Evolutionary conservation across 2,329 filamentous ascomycete genomes (phyloP).

Genomic region (Colletotrichum filicis): DNA sequence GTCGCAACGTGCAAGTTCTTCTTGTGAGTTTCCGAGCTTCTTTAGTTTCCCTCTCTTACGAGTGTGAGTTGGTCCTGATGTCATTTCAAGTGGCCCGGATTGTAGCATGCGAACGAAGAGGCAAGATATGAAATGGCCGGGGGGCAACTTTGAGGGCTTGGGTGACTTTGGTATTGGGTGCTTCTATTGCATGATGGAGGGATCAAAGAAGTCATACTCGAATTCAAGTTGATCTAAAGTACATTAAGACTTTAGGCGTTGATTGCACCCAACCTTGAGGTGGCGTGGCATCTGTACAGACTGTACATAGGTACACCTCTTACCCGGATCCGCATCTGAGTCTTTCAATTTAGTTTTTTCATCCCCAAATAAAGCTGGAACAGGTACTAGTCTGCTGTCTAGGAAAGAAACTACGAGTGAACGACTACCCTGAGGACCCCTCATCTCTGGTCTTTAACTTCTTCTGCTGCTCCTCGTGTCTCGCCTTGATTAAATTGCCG

Average conservation of each 20-base stretch:
- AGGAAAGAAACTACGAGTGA: too few relatives aligned
- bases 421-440: background rate
- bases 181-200: background rate
- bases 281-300: too few relatives aligned
- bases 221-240: background rate
- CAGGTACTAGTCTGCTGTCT: background rate
- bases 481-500: background rate
- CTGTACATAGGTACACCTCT: too few relatives aligned
- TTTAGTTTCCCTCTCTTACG: background rate
- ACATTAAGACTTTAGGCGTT: background rate
- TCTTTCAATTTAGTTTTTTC: too few relatives aligned
- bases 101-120: background rate
- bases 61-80: background rate
- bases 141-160: background rate
- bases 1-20: background rate
- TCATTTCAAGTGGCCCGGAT: background rate
- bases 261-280: background rate
- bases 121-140: background rate
- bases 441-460: background rate
- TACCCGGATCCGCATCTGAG: too few relatives aligned
- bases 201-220: background rate
- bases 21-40: background rate
- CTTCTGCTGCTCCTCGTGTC: background rate
- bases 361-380: too few relatives aligned
- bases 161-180: background rate